Evolutionary conservation across 2,329 filamentous ascomycete genomes (phyloP).

Genomic region (Colletotrichum filicis): DNA sequence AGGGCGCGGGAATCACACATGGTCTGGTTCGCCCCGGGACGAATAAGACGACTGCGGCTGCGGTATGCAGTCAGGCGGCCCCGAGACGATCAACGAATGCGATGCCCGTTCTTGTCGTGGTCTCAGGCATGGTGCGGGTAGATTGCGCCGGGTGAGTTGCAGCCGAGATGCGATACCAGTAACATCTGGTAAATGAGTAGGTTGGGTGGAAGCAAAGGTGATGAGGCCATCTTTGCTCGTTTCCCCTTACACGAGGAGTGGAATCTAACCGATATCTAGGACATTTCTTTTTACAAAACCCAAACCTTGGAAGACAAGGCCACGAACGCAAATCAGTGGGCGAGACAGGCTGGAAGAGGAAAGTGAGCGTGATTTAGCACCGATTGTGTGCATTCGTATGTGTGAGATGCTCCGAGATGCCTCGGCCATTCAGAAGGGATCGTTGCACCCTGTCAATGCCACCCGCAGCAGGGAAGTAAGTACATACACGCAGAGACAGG

Average conservation of each 20-base stretch:
- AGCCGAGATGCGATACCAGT: constrained; percentile 8
- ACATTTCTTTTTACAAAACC: background rate
- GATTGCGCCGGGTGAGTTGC: constrained; percentile 3
- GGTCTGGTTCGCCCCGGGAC: constrained; percentile 7
- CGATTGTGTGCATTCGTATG: background rate
- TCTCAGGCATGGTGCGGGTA: constrained; percentile 26
- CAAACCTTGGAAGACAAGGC: background rate
- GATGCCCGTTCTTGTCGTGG: constrained; percentile 22
- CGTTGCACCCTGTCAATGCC: background rate
- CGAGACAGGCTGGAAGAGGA: constrained; percentile 14
- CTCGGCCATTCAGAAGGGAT: background rate
- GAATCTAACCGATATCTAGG: constrained; percentile 16
- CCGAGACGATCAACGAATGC: constrained; percentile 30
- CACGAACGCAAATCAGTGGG: constrained; percentile 9
- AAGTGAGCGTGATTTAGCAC: constrained; percentile 6
- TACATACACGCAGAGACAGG: too few species aligned
- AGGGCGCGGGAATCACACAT: constrained; percentile 12
- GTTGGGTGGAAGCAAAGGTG: background rate
- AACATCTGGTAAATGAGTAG: background rate
- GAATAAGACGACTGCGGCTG: constrained; percentile 29
- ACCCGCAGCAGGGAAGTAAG: background rate
- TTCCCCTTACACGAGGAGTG: constrained; percentile 7
- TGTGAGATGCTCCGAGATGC: constrained; percentile 7
- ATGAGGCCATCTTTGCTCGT: background rate
- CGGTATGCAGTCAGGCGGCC: constrained; percentile 30